A percentile compares a stretch with the other conserved stretches of the same genome.
These are phyloP conservation scores for Lepidium aucheri DNA, from an alignment of 345 rosid species.

Conservation along the genomic window DNA sequence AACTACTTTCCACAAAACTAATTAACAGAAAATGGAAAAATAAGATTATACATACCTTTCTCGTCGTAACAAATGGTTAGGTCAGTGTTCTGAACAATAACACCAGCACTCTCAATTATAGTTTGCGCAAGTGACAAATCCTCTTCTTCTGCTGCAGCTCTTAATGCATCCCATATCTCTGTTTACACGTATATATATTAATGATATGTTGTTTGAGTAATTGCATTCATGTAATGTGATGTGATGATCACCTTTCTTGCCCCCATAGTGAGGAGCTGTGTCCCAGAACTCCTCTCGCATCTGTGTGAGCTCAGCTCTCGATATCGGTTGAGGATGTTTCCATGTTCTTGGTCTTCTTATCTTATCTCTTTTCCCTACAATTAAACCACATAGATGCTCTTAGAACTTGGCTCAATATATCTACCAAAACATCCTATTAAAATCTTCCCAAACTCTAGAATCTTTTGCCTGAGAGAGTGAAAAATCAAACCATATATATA, in stretches of 20 bases:
- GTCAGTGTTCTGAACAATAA: constrained; percentile 61
- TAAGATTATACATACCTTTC: constrained; percentile 40
- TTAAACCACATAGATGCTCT: neutral
- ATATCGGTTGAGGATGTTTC: constrained; percentile 81
- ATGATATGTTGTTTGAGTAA: neutral
- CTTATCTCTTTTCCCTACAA: constrained; percentile 49
- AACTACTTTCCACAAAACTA: neutral
- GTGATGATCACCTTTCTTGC: constrained; percentile 31
- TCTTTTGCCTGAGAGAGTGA: neutral
- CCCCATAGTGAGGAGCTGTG: constrained; percentile 96
- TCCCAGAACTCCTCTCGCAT: constrained; percentile 95
- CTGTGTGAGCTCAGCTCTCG: constrained; percentile 65
- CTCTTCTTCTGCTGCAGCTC: constrained; percentile 70
- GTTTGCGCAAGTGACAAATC: constrained; percentile 59
- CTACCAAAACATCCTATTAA: neutral
- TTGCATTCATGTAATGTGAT: neutral
- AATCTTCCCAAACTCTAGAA: neutral
- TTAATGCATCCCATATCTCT: constrained; percentile 93
- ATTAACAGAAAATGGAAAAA: neutral
- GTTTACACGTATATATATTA: neutral
- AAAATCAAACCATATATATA: neutral
- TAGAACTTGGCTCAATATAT: neutral
- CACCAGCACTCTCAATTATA: constrained; percentile 73
- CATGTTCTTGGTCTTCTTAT: constrained; percentile 80
- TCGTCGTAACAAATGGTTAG: constrained; percentile 79